Base-by-base conservation (phyloP, 495 filamentous ascomycete species). In the Penicillium paradoxum region DNA sequence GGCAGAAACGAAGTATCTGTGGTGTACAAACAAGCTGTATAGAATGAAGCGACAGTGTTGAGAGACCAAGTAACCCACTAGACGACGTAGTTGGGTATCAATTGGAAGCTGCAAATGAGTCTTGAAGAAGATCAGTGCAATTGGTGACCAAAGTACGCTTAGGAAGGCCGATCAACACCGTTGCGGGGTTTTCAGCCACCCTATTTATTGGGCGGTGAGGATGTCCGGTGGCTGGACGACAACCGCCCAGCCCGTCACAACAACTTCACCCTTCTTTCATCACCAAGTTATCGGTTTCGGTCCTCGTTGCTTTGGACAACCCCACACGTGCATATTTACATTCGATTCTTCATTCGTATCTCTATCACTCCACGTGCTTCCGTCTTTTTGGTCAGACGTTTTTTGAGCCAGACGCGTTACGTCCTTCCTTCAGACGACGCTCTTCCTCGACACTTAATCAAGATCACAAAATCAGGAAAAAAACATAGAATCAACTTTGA, bases 201-300 rank as follows among this genome's bases (percentile, higher is more conserved):
- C 0, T n/a, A 21, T 40, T 52, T 47, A 33, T 39, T 17, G 53
- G 55, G 62, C 62, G 62, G 62, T 62, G 39, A 54, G 30, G 25
- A 10, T 24, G 33, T 18, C 18, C 22, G 53, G 57, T 58, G 54
- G 56, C 60, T 64, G 61, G 61, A 49, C 56, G 51, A 44, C 50
- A 60, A 55, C 49, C 60, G 60, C 56, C 47, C 54, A 44, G 54
- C 56, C 53, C 51, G 55, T 54, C 36, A 25, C 38, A 50, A 48
- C 42, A 47, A 55, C 29, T 47, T 60, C 57, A 43, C 57, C 63
- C 63, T 64, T 58, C 45, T 21, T 66, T 59, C 52, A 45, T 32
- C 30, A 27, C 10, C 47, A 30, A 34, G 30, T 21, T 34, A 58
- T 52, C 54, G 21, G 21, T 51, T 42, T 44, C 50, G 39, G 4